Evolutionary conservation across 805 yeast genomes (phyloP).

Genomic region (Suhomyces sp.): DNA sequence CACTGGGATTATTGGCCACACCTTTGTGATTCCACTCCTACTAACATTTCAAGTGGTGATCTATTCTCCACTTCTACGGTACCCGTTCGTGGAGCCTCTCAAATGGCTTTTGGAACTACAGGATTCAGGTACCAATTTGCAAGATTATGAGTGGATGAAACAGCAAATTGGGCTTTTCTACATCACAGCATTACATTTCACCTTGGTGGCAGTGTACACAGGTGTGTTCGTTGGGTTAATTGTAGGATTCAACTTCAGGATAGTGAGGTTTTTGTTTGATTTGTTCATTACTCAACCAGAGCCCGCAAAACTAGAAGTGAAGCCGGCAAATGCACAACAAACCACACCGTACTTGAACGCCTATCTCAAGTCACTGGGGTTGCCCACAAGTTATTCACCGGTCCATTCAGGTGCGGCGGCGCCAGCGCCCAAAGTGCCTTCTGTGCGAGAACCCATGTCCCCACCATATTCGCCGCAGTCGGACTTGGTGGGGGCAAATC

Average conservation of each 20-base stretch:
- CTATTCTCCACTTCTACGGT: conserved; percentile 11
- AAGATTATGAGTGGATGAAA: conserved; percentile 9
- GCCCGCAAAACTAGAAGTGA: neutral
- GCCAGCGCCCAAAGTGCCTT: neutral
- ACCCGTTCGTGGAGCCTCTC: conserved; percentile 11
- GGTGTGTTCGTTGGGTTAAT: conserved; percentile 11
- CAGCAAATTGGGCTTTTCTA: conserved; percentile 9
- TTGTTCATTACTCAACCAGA: neutral
- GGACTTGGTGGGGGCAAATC: conserved; percentile 2
- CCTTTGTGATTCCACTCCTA: conserved; percentile 7
- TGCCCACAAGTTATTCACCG: neutral
- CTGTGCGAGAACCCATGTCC: neutral
- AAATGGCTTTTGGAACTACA: conserved; percentile 11
- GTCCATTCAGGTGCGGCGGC: neutral
- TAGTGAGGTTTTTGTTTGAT: conserved; percentile 9
- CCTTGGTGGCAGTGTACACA: conserved; percentile 7
- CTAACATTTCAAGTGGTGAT: conserved; percentile 9
- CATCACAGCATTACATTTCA: conserved; percentile 7
- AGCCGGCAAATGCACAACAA: neutral
- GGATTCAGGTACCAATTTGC: neutral
- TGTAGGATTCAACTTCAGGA: conserved; percentile 6
- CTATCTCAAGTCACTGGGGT: neutral
- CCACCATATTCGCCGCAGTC: neutral
- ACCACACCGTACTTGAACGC: neutral
- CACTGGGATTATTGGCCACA: neutral